phyloP scores from a whole-genome alignment of 2,329 filamentous ascomycete genomes.

The Cladosporium sp. region DNA sequence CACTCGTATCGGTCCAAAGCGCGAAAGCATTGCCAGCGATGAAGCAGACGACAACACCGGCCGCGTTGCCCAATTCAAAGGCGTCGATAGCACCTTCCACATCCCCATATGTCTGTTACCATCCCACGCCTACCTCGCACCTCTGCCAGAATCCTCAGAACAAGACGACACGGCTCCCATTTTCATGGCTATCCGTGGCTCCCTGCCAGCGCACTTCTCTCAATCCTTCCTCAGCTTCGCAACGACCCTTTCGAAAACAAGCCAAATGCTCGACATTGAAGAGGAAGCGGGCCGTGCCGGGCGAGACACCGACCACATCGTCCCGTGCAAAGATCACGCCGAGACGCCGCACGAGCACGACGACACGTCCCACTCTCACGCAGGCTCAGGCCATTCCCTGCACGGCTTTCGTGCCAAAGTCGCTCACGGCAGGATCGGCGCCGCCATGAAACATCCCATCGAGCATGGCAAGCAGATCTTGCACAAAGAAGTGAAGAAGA shows the following conservation, averaged over 20 bases:
- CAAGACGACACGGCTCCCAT: slow-evolving; percentile 44
- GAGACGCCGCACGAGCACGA: neutral
- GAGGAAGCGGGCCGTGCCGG: neutral
- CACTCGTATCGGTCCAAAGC: neutral
- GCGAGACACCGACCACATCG: neutral
- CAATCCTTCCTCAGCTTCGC: slow-evolving; percentile 52
- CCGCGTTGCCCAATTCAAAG: neutral
- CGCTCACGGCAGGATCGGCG: neutral
- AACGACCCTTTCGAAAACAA: slow-evolving; percentile 54
- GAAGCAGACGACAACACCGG: neutral
- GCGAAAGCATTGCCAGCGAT: neutral
- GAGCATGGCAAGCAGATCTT: neutral
- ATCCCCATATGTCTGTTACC: slow-evolving; percentile 50
- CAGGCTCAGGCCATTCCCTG: neutral
- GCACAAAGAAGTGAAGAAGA: slow-evolving; percentile 7
- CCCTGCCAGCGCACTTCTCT: slow-evolving; percentile 48
- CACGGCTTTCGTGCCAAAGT: slow-evolving; percentile 1
- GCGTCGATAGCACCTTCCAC: slow-evolving; percentile 43
- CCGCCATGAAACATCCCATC: neutral
- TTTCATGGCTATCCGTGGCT: slow-evolving; percentile 44
- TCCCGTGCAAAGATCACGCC: neutral
- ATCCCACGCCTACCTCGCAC: slow-evolving; percentile 52
- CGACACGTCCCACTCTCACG: neutral
- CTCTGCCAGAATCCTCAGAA: slow-evolving; percentile 37
- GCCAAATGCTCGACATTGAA: slow-evolving; percentile 39